Conservation (phyloP, 1,284 basidiomycete species). For the Cerioporus squamosus region DNA sequence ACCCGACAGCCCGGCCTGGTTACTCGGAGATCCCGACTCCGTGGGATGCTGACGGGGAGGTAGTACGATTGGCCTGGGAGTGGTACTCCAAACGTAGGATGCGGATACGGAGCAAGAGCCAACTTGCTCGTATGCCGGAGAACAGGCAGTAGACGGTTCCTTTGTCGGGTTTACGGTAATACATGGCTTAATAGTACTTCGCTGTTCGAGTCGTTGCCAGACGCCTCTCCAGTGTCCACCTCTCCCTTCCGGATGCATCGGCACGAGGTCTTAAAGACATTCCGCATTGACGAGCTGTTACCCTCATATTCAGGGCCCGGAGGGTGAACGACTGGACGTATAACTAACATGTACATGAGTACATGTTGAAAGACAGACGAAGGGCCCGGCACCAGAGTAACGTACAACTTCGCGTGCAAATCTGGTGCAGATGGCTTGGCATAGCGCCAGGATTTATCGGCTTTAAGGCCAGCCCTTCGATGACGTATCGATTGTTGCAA, state of each 20-base stretch:
- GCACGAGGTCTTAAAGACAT: no score
- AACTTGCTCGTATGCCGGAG: constrained; percentile 73
- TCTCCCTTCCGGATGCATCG: background rate
- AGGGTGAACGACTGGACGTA: no score
- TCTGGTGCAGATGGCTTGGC: no score
- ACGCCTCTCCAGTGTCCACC: background rate
- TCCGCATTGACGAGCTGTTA: no score
- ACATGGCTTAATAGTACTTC: constrained; percentile 19
- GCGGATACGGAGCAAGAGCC: constrained; percentile 69
- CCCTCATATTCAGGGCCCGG: no score
- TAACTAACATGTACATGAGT: no score
- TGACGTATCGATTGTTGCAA: no score
- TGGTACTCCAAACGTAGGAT: constrained; percentile 84
- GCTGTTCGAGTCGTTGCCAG: constrained; percentile 5
- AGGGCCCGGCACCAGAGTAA: no score
- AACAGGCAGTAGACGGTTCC: constrained; percentile 42
- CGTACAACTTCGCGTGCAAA: no score
- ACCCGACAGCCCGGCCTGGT: constrained; percentile 91
- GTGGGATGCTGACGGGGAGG: constrained; percentile 90
- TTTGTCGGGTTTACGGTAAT: constrained; percentile 16
- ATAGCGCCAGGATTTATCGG: no score
- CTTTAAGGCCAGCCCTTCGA: no score
- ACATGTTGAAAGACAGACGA: no score
- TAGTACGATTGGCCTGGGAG: constrained; percentile 89
- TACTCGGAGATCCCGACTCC: constrained; percentile 95